Conservation (phyloP, 495 filamentous ascomycete species). For the Penicillium argentinense region DNA sequence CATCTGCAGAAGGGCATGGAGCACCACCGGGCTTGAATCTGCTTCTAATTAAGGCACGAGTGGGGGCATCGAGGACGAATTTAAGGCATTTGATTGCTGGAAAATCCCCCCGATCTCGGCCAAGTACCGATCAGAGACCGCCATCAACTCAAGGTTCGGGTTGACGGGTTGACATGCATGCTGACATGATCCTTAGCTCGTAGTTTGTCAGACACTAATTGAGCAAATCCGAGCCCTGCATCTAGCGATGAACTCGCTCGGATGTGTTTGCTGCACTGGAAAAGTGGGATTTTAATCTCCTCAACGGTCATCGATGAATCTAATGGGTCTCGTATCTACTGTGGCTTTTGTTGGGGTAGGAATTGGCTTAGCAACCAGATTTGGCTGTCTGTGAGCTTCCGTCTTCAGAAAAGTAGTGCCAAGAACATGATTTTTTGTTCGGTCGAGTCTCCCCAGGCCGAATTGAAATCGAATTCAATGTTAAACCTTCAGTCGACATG, state of each 20-base stretch:
- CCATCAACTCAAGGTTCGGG: not conserved
- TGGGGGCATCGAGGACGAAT: not conserved
- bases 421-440: too few relatives aligned
- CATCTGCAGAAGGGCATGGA: not conserved
- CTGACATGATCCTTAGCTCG: slow-evolving; percentile 9
- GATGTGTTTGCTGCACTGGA: too few relatives aligned
- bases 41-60: slow-evolving; percentile 1
- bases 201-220: slow-evolving; percentile 10
- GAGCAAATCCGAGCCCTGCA: slow-evolving; percentile 3
- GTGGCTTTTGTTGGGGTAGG: not conserved
- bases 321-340: not conserved
- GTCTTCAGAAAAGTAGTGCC: too few relatives aligned
- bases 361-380: too few relatives aligned
- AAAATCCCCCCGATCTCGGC: not conserved
- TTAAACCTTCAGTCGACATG: too few relatives aligned
- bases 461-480: not conserved
- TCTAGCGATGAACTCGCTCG: too few relatives aligned
- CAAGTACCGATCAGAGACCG: not conserved
- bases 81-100: not conserved
- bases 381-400: too few relatives aligned
- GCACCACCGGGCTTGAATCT: not conserved
- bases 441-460: not conserved
- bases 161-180: slow-evolving; percentile 12
- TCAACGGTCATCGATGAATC: too few relatives aligned
- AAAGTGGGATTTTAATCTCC: too few relatives aligned